A percentile compares a stretch with the other conserved stretches of the same genome.
These are phyloP conservation scores for Russula virescens DNA, from an alignment of 768 basidiomycete genomes.

Conservation along the genomic window DNA sequence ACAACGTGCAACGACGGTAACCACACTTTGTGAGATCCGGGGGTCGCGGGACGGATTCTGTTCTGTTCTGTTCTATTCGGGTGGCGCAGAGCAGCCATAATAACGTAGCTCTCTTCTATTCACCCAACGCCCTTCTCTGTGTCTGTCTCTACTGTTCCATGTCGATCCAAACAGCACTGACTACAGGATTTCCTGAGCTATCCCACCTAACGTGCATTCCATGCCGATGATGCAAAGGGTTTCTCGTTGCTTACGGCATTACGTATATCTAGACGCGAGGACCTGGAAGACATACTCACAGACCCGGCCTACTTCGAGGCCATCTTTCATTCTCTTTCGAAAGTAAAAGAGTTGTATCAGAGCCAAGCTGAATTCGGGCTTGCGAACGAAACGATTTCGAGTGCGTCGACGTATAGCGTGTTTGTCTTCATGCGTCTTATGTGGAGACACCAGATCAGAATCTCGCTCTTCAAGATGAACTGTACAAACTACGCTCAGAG, in stretches of 20 bases:
- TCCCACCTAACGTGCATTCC: slow-evolving; percentile 56
- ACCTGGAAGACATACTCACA: slow-evolving; percentile 81
- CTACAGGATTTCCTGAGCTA: slow-evolving; percentile 66
- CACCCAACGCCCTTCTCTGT: neutral
- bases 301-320: slow-evolving; percentile 86
- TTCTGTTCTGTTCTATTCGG: too few species aligned
- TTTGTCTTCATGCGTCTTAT: slow-evolving; percentile 16
- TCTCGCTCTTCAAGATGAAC: slow-evolving; percentile 63
- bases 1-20: neutral
- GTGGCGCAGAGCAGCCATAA: neutral
- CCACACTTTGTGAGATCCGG: neutral
- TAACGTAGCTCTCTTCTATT: too few species aligned
- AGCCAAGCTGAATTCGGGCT: slow-evolving; percentile 71
- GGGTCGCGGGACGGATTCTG: too few species aligned
- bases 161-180: slow-evolving; percentile 28
- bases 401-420: slow-evolving; percentile 41
- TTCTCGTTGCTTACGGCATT: neutral
- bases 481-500: slow-evolving; percentile 72
- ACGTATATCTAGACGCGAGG: slow-evolving; percentile 63
- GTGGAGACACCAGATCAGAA: slow-evolving; percentile 53
- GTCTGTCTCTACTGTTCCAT: neutral
- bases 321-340: slow-evolving; percentile 70
- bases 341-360: slow-evolving; percentile 68
- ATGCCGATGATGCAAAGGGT: neutral
- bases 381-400: slow-evolving; percentile 83